phyloP scores from a whole-genome alignment of 129 eudicot species.

The Sambucus nigra region DNA sequence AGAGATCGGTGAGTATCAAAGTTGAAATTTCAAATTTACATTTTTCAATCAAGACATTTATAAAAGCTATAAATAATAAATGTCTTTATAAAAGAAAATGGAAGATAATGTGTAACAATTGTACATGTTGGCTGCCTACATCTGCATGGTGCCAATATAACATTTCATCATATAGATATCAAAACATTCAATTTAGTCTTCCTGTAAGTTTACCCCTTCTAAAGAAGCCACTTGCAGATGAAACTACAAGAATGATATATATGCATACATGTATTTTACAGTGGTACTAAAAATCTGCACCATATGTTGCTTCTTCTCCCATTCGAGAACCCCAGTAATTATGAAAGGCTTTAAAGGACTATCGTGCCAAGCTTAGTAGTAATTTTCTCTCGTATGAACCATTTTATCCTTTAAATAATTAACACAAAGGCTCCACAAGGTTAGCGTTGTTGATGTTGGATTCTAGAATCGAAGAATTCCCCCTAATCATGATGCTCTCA shows the following conservation, averaged over 20 bases:
- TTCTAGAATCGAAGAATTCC: constrained; percentile 14
- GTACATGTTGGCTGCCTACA: no score
- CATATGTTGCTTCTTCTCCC: not conserved
- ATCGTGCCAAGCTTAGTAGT: constrained; percentile 10
- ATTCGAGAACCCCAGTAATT: not conserved
- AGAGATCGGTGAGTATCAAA: no score
- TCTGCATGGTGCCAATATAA: no score
- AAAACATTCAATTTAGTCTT: no score
- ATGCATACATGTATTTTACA: not conserved
- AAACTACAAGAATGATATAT: not conserved
- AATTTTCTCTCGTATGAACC: constrained; percentile 7
- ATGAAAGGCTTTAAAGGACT: not conserved
- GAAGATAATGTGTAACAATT: no score
- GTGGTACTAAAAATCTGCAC: no score
- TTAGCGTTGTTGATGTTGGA: constrained; percentile 15
- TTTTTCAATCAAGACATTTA: no score
- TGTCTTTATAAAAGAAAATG: no score
- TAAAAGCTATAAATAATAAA: no score
- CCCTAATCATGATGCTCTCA: constrained; percentile 51
- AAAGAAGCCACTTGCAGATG: not conserved
- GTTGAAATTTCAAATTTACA: no score
- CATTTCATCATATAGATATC: no score
- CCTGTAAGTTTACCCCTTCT: no score
- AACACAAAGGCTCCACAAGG: constrained; percentile 32
- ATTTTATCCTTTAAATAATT: not conserved